These are phyloP conservation scores for Aspergillus jensenii DNA, from an alignment of 2,329 filamentous ascomycete genomes.

Conservation along the genomic window DNA sequence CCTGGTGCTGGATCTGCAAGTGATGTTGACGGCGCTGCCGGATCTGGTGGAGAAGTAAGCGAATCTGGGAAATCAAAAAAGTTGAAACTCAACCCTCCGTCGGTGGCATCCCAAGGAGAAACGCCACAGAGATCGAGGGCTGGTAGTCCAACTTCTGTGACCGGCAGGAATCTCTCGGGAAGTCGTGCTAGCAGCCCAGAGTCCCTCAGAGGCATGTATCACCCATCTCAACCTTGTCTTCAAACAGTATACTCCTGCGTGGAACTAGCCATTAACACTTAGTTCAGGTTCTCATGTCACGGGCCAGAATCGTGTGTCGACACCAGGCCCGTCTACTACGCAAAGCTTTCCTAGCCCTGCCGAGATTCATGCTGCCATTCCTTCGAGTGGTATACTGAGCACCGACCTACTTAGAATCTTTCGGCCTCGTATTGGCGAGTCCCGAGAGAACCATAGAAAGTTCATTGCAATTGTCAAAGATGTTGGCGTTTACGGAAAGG, in stretches of 20 bases:
- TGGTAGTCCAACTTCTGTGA: constrained; percentile 44
- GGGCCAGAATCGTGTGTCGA: constrained; percentile 32
- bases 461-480: constrained; percentile 48
- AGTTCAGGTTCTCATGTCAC: not conserved
- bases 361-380: constrained; percentile 50
- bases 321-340: constrained; percentile 26
- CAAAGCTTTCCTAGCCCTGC: constrained; percentile 45
- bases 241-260: no score
- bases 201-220: constrained; percentile 26
- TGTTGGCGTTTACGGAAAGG: constrained; percentile 44
- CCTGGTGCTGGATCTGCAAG: constrained; percentile 51
- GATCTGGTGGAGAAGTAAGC: constrained; percentile 46
- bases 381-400: constrained; percentile 45
- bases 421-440: constrained; percentile 42
- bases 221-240: not conserved
- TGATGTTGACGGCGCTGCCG: constrained; percentile 57
- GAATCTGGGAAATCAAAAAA: constrained; percentile 49
- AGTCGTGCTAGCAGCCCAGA: constrained; percentile 45
- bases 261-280: not conserved
- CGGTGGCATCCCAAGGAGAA: constrained; percentile 34
- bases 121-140: constrained; percentile 51
- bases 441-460: constrained; percentile 40
- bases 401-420: constrained; percentile 46
- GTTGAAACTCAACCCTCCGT: constrained; percentile 48
- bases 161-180: constrained; percentile 26